Evolutionary conservation across 139 green algal genomes (phyloP).

Genomic region (Ostreobium quekettii): DNA sequence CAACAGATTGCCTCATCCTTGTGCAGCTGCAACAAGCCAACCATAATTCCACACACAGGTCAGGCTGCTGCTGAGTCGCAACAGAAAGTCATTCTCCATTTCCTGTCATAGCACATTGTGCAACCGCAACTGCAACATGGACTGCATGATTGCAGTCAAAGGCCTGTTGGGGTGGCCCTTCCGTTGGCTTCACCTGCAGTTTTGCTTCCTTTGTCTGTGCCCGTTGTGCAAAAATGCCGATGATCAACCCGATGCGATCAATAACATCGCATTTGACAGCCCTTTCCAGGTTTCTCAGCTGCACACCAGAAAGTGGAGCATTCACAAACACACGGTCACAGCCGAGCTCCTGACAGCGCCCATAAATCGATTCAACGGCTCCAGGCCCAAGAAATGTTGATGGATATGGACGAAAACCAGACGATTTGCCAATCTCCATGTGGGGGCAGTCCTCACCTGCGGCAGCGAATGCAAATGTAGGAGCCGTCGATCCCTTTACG

Average conservation of each 20-base stretch:
- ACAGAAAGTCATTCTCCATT: too few relatives aligned
- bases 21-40: too few relatives aligned
- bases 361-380: slow-evolving; percentile 17
- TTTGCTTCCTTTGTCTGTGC: slow-evolving; percentile 46
- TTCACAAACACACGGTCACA: slow-evolving; percentile 46
- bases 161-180: too few relatives aligned
- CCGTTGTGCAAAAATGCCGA: slow-evolving; percentile 57
- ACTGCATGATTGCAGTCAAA: too few relatives aligned
- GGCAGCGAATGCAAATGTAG: neutral
- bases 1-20: too few relatives aligned
- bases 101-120: too few relatives aligned
- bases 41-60: too few relatives aligned
- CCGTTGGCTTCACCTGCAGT: slow-evolving; percentile 52
- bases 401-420: neutral
- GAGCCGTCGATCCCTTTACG: neutral
- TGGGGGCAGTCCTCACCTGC: slow-evolving; percentile 18
- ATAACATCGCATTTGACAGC: slow-evolving; percentile 37
- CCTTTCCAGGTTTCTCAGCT: slow-evolving; percentile 54
- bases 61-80: too few relatives aligned
- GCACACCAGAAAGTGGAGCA: slow-evolving; percentile 34
- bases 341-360: neutral
- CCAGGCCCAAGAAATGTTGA: slow-evolving; percentile 34
- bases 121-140: too few relatives aligned
- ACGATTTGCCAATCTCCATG: slow-evolving; percentile 15
- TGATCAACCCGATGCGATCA: slow-evolving; percentile 58